phyloP scores from a whole-genome alignment of 768 basidiomycete species.

The Cyclocybe cylindracea region DNA sequence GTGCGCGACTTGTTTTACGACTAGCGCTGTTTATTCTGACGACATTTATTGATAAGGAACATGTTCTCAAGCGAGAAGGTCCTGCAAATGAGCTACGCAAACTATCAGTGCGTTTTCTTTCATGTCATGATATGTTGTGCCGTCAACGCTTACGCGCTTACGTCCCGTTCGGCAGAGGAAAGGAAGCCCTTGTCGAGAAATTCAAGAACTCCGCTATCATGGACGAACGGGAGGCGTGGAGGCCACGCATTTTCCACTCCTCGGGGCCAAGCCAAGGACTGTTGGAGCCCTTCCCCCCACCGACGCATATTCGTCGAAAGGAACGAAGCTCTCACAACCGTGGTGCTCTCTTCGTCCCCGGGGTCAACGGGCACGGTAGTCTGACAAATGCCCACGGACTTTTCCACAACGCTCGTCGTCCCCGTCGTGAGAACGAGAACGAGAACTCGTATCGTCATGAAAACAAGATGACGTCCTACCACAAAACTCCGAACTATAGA shows the following conservation, averaged over 20 bases:
- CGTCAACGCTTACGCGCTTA: not conserved
- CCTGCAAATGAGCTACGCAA: constrained; percentile 89
- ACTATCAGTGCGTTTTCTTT: constrained; percentile 72
- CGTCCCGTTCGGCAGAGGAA: constrained; percentile 55
- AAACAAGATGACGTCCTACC: no score
- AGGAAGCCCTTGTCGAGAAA: constrained; percentile 87
- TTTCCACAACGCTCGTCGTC: constrained; percentile 15
- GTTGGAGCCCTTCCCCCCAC: constrained; percentile 79
- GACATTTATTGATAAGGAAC: constrained; percentile 54
- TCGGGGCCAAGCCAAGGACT: constrained; percentile 72
- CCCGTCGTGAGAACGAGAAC: constrained; percentile 15
- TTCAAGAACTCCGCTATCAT: constrained; percentile 91
- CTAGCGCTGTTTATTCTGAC: not conserved
- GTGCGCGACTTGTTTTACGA: constrained; percentile 36
- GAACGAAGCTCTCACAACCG: constrained; percentile 82
- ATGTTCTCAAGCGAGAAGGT: constrained; percentile 92
- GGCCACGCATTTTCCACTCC: constrained; percentile 84
- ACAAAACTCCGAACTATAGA: no score
- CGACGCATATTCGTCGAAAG: constrained; percentile 79
- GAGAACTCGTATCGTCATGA: no score
- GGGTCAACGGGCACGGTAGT: constrained; percentile 20
- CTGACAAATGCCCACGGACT: constrained; percentile 3
- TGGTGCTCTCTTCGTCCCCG: constrained; percentile 67
- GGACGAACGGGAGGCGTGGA: constrained; percentile 83
- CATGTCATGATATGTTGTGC: constrained; percentile 3